These are phyloP conservation scores for Oidium heveae DNA, from an alignment of 2,329 filamentous ascomycete genomes.

Conservation along the genomic window DNA sequence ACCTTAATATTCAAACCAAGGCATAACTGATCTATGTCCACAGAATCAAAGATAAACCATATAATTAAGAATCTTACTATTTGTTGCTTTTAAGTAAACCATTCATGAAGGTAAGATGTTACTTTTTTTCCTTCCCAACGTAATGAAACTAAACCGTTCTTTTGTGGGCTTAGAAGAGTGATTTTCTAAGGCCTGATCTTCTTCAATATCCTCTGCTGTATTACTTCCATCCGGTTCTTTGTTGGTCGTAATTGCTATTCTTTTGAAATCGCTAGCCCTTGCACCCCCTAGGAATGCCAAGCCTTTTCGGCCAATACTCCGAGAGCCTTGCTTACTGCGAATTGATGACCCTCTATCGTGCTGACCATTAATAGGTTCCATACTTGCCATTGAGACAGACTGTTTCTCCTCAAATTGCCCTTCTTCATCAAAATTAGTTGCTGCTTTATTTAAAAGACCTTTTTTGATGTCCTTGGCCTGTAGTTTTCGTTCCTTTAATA, in stretches of 20 bases:
- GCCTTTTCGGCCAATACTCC: slow-evolving; percentile 53
- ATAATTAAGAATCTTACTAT: no score
- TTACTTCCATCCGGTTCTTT: slow-evolving; percentile 4
- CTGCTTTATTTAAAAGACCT: slow-evolving; percentile 28
- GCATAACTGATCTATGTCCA: no score
- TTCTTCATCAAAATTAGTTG: slow-evolving; percentile 29
- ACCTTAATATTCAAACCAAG: no score
- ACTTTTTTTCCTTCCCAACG: slow-evolving; percentile 46
- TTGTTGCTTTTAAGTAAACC: not conserved
- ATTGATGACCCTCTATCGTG: slow-evolving; percentile 8
- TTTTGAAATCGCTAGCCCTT: slow-evolving; percentile 15
- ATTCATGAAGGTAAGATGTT: slow-evolving; percentile 18
- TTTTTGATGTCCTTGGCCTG: slow-evolving; percentile 32
- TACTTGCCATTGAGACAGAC: slow-evolving; percentile 1
- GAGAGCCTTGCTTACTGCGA: slow-evolving; percentile 45
- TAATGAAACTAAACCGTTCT: slow-evolving; percentile 38
- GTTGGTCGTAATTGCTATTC: not conserved
- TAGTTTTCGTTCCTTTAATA: slow-evolving; percentile 21
- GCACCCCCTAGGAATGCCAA: slow-evolving; percentile 36
- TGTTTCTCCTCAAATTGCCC: slow-evolving; percentile 27
- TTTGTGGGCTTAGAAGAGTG: slow-evolving; percentile 23
- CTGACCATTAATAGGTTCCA: slow-evolving; percentile 3
- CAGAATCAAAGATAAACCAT: no score
- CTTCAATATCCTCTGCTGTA: slow-evolving; percentile 9
- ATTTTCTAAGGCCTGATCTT: slow-evolving; percentile 16